Evolutionary conservation across 495 filamentous ascomycete genomes (phyloP), one percentile per base, ranked within the genome.

Genomic region (Glutinoglossum americanum): DNA sequence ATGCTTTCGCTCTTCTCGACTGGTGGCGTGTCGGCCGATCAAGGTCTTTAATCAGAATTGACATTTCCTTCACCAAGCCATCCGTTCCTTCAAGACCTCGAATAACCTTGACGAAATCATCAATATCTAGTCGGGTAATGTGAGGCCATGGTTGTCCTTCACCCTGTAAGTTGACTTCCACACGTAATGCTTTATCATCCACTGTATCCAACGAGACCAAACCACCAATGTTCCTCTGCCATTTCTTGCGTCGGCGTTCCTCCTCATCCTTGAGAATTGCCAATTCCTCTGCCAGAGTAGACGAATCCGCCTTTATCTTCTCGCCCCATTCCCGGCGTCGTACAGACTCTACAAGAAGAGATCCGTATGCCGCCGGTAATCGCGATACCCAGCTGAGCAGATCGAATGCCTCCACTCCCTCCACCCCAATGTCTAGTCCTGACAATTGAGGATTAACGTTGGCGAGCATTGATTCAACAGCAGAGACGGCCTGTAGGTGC

Each of bases 251-350:
- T 30, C 92, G 79, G 61, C 86, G 84, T 63, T 84, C 75, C 64
- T 99, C 93, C 66, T 96, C 90, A 57, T 96, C 90, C 64, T 85
- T 83, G 61, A 90, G 84, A 25, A 84, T 70, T 17, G 87, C 86
- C 75, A 96, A 85, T 62, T 96, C 92, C 65, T 97, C 89, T 7
- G 87, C 85, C 32, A 97, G 69, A 1, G 82, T 84, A 17, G 84
- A 77, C 1, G 89, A 89, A 61, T 96, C 90, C 6, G 76, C 74
- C 61, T 80, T 84, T 65, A 96, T 81, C 68, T 94, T 96, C 25
- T 89, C 84, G 9, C 76, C 78, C 87, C 92, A 99, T 70, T 96
- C 89, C 39, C 78, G 82, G 11, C 92, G 82, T 57, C 83, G 79
- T 49, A 94, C 76, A 26, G 87, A 82, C 65, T 99, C 92, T 17